Percentiles rank a stretch among this genome's conserved stretches.
phyloP scores from a whole-genome alignment of 176 grass and related monocot species.

The Chrysopogon serrulatus region DNA sequence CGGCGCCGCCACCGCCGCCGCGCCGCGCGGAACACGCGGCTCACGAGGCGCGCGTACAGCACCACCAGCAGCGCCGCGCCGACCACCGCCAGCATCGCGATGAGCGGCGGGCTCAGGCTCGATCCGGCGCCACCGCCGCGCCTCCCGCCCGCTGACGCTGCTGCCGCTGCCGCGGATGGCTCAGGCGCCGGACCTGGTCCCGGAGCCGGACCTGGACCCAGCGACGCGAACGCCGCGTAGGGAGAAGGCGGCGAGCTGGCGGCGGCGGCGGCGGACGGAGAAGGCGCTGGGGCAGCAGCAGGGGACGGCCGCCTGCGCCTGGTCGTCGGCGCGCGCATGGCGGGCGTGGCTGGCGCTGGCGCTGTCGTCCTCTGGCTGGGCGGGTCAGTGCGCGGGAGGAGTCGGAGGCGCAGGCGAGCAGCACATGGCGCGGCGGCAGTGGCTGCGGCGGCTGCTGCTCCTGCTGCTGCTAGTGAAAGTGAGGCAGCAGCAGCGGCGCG shows the following conservation, averaged over 20 bases:
- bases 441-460: not conserved
- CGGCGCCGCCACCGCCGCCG: slow-evolving; percentile 30
- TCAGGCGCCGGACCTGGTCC: not conserved
- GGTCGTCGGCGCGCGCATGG: slow-evolving; percentile 16
- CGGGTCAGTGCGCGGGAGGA: slow-evolving; percentile 2
- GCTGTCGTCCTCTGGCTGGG: not conserved
- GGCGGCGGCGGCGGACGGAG: not conserved
- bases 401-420: not conserved
- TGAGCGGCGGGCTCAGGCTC: slow-evolving; percentile 83
- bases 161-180: not conserved
- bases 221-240: not conserved
- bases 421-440: slow-evolving; percentile 1
- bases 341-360: not conserved
- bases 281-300: slow-evolving; percentile 10
- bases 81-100: slow-evolving; percentile 93
- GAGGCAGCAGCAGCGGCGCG: not conserved
- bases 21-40: slow-evolving; percentile 45
- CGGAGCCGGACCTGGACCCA: not conserved
- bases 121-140: not conserved
- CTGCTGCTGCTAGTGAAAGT: not conserved
- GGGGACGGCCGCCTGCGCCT: slow-evolving; percentile 4
- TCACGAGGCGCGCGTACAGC: slow-evolving; percentile 71
- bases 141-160: not conserved
- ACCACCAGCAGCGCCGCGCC: slow-evolving; percentile 89
- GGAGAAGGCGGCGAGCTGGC: slow-evolving; percentile 33